phyloP scores from a whole-genome alignment of 2,329 filamentous ascomycete species.

The Arthrobotrys sphaeroides region DNA sequence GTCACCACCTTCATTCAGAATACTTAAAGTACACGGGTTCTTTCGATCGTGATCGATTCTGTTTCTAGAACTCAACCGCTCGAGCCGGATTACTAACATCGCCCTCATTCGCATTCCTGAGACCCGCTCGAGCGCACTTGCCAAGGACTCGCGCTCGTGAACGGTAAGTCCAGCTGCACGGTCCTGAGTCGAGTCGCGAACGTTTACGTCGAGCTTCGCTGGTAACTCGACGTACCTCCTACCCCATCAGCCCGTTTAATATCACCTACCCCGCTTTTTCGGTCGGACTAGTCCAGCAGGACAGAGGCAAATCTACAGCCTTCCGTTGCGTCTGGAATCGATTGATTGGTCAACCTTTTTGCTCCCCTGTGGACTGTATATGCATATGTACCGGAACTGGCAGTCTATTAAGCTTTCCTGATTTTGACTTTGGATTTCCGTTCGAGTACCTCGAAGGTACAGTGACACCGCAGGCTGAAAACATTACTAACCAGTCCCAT shows the following conservation, averaged over 20 bases:
- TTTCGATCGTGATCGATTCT: neutral
- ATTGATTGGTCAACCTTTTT: conserved; percentile 32
- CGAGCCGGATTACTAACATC: conserved; percentile 38
- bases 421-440: neutral
- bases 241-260: neutral
- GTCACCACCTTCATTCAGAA: conserved; percentile 21
- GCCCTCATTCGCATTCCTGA: neutral
- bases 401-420: conserved; percentile 23
- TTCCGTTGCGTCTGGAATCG: conserved; percentile 17
- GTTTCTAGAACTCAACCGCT: conserved; percentile 30
- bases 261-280: conserved; percentile 52
- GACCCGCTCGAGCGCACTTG: conserved; percentile 9
- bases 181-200: conserved; percentile 37
- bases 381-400: conserved; percentile 33
- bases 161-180: conserved; percentile 5
- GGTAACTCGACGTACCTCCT: neutral
- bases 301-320: neutral
- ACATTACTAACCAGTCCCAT: conserved; percentile 15
- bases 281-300: conserved; percentile 17
- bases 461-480: conserved; percentile 1
- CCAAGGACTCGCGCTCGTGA: conserved; percentile 7
- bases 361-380: neutral
- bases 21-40: conserved; percentile 22
- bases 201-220: neutral
- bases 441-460: conserved; percentile 19